phyloP scores from a whole-genome alignment of 1,284 basidiomycete species.

The Apiotrichum porosum region DNA sequence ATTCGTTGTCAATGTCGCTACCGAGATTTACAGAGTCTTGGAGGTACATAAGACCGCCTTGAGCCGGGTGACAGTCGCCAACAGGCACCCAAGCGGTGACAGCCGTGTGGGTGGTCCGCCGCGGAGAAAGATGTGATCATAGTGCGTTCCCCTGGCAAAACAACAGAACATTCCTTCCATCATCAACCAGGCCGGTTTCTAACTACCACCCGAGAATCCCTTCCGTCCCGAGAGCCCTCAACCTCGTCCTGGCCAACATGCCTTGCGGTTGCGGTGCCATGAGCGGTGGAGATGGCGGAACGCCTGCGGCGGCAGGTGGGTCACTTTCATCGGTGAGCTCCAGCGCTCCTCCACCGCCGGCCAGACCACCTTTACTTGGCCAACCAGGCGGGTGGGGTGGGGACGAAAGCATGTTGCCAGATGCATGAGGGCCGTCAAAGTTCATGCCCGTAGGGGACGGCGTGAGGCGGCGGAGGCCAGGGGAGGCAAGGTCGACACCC shows the following conservation, averaged over 20 bases:
- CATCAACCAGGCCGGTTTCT: background rate
- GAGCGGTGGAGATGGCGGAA: background rate
- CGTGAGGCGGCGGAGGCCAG: too few relatives aligned
- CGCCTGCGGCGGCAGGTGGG: too few relatives aligned
- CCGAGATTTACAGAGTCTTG: conserved; percentile 17
- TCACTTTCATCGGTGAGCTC: background rate
- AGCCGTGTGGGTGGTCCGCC: conserved; percentile 20
- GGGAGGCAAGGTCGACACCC: background rate
- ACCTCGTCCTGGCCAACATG: background rate
- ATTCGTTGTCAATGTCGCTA: conserved; percentile 19
- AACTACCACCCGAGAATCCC: conserved; percentile 1
- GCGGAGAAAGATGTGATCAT: conserved; percentile 24
- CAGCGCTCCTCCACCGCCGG: background rate
- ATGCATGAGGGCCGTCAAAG: background rate
- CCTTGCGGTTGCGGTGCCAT: conserved; percentile 2
- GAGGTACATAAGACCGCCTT: conserved; percentile 29
- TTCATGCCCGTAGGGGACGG: background rate
- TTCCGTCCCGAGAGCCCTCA: conserved; percentile 1
- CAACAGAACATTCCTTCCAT: too few relatives aligned
- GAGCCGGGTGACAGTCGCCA: conserved; percentile 16
- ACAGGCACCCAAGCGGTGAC: conserved; percentile 31
- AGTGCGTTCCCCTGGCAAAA: too few relatives aligned
- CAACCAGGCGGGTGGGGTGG: too few relatives aligned
- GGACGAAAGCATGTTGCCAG: too few relatives aligned
- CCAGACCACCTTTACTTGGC: background rate